Base-by-base conservation (phyloP, 2,329 filamentous ascomycete genomes). In the Paecilomyces sp. region DNA sequence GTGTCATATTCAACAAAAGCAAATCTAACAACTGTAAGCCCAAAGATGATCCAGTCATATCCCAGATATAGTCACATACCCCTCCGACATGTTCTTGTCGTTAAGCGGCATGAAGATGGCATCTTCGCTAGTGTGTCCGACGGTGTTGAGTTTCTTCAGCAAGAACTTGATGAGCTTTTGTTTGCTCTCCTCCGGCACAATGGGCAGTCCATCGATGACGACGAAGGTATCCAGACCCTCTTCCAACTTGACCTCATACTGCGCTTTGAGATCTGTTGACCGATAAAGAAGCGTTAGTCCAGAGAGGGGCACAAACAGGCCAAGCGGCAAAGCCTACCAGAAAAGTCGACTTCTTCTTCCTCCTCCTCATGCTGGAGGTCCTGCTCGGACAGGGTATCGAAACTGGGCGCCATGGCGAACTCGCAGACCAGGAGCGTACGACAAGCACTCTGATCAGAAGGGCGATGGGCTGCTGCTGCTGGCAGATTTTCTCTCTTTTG, bases 1-100 rank as follows among this genome's bases (percentile, higher is more conserved):
- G 92, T 92, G 64, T 91, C 89, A 78, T 93, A 99, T 77, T 99
- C 94, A 70, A 99, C 92, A 73, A 99, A 99, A 61, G 94, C 94
- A 73, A 95, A 99, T 65, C 92, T 96, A 67, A 57, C 59, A 61
- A 34, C 34, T 61, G 34, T 41, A 54, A 63, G 69, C 59, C 31
- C 31, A 33, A 68, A 61, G 60, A 58, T 24, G 56, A 28, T 50
- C 60, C 55, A 36, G 50, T 36, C 47, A 56, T 50, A 58, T 55
- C n/a, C 33, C 47, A 24, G 47, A 57, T 53, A 57, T 50, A 55
- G 59, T 62, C 60, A 79, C 85, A 67, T 83, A 96, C 91, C 89
- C 89, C 79, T 95, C 83, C 57, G 92, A 94, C 80, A 89, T 89
- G 70, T 89, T 90, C 74, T 92, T 83, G 30, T 95, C 90, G 69